phyloP scores from a whole-genome alignment of 2,329 filamentous ascomycete species.

The Amphichorda felina region DNA sequence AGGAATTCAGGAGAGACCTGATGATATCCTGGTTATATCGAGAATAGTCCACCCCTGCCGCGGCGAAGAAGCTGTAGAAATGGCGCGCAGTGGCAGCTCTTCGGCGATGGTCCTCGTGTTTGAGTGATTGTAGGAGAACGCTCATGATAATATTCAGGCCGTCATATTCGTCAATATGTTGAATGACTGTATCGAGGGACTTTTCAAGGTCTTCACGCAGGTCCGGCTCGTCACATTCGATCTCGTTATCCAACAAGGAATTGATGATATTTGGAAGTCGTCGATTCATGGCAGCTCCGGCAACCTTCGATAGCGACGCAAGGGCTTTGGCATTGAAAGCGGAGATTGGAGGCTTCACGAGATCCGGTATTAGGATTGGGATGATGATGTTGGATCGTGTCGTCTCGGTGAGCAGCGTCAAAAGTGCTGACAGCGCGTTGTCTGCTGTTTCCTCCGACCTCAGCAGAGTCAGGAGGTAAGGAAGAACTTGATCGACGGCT shows the following conservation, averaged over 20 bases:
- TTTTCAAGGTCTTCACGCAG: slow-evolving; percentile 61
- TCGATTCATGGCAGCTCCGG: slow-evolving; percentile 80
- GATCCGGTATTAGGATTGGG: slow-evolving; percentile 87
- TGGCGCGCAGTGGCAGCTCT: slow-evolving; percentile 69
- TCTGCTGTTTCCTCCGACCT: slow-evolving; percentile 78
- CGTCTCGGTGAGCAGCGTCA: slow-evolving; percentile 88
- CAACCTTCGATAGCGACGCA: slow-evolving; percentile 86
- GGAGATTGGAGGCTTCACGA: slow-evolving; percentile 81
- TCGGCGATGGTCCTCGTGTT: slow-evolving; percentile 84
- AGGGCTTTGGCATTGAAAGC: slow-evolving; percentile 91
- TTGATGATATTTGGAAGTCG: slow-evolving; percentile 85
- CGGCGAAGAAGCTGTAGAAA: slow-evolving; percentile 75
- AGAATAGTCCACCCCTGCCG: slow-evolving; percentile 77
- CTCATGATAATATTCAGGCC: slow-evolving; percentile 95
- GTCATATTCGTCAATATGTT: slow-evolving; percentile 92
- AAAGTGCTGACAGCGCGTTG: slow-evolving; percentile 81
- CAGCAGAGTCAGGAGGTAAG: slow-evolving; percentile 81
- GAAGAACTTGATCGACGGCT: slow-evolving; percentile 89
- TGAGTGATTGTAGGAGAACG: slow-evolving; percentile 74
- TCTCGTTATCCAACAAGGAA: slow-evolving; percentile 85
- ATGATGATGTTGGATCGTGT: slow-evolving; percentile 93
- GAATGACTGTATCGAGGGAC: slow-evolving; percentile 79
- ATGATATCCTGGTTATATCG: slow-evolving; percentile 95
- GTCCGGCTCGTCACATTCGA: slow-evolving; percentile 62
- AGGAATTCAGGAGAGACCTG: slow-evolving; percentile 78